Percentiles rank a stretch among this genome's conserved stretches.
Conservation (phyloP, 805 yeast genomes). For the Spathaspora passalidarum region DNA sequence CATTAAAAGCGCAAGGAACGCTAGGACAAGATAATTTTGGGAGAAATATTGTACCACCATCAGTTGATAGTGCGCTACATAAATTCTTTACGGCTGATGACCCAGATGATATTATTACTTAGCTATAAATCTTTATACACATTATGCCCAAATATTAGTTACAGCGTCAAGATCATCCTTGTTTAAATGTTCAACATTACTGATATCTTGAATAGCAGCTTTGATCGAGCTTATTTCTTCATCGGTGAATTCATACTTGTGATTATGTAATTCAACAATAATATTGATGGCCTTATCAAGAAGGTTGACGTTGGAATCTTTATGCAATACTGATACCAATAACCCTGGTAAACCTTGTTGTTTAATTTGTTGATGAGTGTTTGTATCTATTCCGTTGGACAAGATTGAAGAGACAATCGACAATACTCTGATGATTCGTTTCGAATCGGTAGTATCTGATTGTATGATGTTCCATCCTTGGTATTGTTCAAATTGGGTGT, state of each 20-base stretch:
- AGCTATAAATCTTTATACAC: too few species aligned
- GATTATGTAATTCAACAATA: conserved; percentile 42
- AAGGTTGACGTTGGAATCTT: conserved; percentile 44
- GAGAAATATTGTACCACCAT: conserved; percentile 46
- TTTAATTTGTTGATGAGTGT: conserved; percentile 38
- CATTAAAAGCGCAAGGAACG: conserved; percentile 25
- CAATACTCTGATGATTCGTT: conserved; percentile 51
- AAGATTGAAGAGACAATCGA: conserved; percentile 59
- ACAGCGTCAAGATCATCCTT: conserved; percentile 50
- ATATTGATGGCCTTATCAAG: conserved; percentile 57
- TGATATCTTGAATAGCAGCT: neutral
- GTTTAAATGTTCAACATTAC: neutral
- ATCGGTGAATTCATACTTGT: conserved; percentile 40
- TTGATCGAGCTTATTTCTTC: neutral
- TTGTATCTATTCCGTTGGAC: conserved; percentile 47
- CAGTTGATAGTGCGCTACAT: conserved; percentile 47
- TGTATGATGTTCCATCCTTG: conserved; percentile 64
- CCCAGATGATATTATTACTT: conserved; percentile 41
- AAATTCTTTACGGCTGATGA: conserved; percentile 48
- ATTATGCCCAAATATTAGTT: too few species aligned
- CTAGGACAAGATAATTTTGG: conserved; percentile 43
- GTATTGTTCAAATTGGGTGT: conserved; percentile 48
- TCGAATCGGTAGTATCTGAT: neutral
- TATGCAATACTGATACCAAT: conserved; percentile 28
- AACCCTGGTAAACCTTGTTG: conserved; percentile 29